Evolutionary conservation across 495 filamentous ascomycete genomes (phyloP).

Genomic region (Aspergillus diversus): DNA sequence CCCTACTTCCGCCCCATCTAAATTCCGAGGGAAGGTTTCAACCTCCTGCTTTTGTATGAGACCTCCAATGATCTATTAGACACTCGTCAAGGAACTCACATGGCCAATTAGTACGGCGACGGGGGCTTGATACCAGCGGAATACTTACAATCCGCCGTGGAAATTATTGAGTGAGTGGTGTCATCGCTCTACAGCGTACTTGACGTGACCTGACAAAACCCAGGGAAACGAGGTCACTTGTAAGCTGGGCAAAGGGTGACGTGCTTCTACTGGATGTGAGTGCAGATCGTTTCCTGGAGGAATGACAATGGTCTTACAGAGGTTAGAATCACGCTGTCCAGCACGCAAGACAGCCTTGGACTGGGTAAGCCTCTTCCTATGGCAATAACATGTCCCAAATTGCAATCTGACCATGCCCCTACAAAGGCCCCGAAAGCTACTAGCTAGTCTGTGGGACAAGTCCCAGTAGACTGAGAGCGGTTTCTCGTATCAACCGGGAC

Average conservation of each 20-base stretch:
- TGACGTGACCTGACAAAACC: not conserved
- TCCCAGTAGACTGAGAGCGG: constrained; percentile 37
- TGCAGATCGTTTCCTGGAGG: not conserved
- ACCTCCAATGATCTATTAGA: not conserved
- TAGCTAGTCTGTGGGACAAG: constrained; percentile 31
- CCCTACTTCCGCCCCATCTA: constrained; percentile 5
- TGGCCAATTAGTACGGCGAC: constrained; percentile 2
- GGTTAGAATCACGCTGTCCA: constrained; percentile 14
- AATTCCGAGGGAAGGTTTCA: not conserved
- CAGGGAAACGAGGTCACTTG: constrained; percentile 4
- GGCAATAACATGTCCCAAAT: not conserved
- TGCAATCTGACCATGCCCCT: not conserved
- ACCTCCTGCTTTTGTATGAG: constrained; percentile 8
- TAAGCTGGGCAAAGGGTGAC: not conserved
- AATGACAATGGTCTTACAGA: not conserved
- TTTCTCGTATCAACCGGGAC: no score
- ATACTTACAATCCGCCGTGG: constrained; percentile 8
- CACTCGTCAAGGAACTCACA: not conserved
- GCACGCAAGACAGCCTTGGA: constrained; percentile 11
- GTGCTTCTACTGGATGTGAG: constrained; percentile 12
- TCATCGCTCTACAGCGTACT: not conserved
- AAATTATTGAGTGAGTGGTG: constrained; percentile 1
- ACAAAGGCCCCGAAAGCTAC: constrained; percentile 2
- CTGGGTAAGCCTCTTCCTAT: constrained; percentile 2
- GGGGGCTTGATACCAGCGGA: constrained; percentile 1